phyloP scores from a whole-genome alignment of 805 yeast species.

The Scheffersomyces ergatensis region DNA sequence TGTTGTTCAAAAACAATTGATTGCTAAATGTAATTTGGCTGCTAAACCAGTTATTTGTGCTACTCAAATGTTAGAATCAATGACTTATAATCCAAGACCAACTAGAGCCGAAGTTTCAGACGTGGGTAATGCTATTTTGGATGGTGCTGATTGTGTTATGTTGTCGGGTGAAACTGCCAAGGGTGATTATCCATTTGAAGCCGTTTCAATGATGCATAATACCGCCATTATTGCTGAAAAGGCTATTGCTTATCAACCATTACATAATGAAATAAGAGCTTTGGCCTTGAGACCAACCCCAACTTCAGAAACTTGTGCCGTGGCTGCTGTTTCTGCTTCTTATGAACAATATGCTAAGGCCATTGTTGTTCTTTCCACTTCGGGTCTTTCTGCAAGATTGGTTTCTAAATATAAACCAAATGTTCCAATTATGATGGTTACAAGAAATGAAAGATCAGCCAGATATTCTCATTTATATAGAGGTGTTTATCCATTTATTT shows the following conservation, averaged over 20 bases:
- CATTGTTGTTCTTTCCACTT: conserved; percentile 90
- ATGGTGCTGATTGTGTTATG: conserved; percentile 99
- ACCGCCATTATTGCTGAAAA: conserved; percentile 95
- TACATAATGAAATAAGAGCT: conserved; percentile 84
- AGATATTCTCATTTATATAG: conserved; percentile 95
- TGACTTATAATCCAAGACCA: conserved; percentile 99
- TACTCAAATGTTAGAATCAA: conserved; percentile 98
- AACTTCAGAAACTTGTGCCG: conserved; percentile 94
- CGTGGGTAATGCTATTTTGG: conserved; percentile 98
- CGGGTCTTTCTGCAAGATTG: conserved; percentile 94
- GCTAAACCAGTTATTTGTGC: conserved; percentile 99
- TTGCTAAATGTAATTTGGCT: conserved; percentile 98
- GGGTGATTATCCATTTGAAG: conserved; percentile 97
- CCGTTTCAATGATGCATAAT: conserved; percentile 98
- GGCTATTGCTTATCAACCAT: conserved; percentile 84
- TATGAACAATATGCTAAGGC: conserved; percentile 97
- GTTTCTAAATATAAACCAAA: conserved; percentile 97
- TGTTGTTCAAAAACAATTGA: conserved; percentile 97
- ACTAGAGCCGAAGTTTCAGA: conserved; percentile 99
- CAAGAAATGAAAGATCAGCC: conserved; percentile 91
- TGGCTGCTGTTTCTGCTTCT: conserved; percentile 94
- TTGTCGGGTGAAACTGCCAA: conserved; percentile 99
- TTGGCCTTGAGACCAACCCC: conserved; percentile 85
- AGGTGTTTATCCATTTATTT: conserved; percentile 97
- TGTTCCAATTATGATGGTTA: conserved; percentile 96